Evolutionary conservation across 345 rosid genomes (phyloP), one percentile per base, ranked within the genome.

Genomic region (Rhodomyrtus tomentosa): DNA sequence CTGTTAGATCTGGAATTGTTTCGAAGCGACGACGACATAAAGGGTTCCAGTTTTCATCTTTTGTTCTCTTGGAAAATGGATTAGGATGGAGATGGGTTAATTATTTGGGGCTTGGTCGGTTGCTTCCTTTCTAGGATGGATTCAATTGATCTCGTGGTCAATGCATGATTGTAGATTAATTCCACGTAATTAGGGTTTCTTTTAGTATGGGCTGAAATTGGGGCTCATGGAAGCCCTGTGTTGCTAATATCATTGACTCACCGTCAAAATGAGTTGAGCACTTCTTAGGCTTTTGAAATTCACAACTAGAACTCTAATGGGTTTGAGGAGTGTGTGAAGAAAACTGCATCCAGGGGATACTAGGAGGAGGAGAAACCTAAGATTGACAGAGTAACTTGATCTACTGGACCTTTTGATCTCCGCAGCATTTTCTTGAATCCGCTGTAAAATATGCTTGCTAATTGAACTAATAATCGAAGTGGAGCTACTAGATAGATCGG

Each of bases 141-240:
- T 81, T 87, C 81, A 55, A 18, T 79, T 74, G 62, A 50, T 87
- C 40, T 29, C 12, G 42, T 48, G 76, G 18, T 68, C 48, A 21
- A 16, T 48, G 76, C 56, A 18, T 22, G 79, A 36, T 18, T 68
- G 45, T 68, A 36, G 68, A 27, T 82, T 20, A 56, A 85, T 82
- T 84, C 82, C 38, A 38, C 51, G 27, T 45, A 50, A 38, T 85
- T 62, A 84, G 87, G 89, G 83, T 51, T 87, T 86, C 53, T 24
- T 80, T 16, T 51, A 82, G 18, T 22, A 86, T 84, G 54, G 83
- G 83, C 21, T 68, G 79, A 82, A 82, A 73, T 82, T 82, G 40
- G 55, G 55, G 84, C 20, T 49, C 22, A 62, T 86, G 53, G 79
- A 68, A 36, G 45, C 38, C 10, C 45, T 68, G 45, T 38, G 79